Evolutionary conservation across 2,329 filamentous ascomycete species (phyloP).

Genomic region (Penicillium sp.): DNA sequence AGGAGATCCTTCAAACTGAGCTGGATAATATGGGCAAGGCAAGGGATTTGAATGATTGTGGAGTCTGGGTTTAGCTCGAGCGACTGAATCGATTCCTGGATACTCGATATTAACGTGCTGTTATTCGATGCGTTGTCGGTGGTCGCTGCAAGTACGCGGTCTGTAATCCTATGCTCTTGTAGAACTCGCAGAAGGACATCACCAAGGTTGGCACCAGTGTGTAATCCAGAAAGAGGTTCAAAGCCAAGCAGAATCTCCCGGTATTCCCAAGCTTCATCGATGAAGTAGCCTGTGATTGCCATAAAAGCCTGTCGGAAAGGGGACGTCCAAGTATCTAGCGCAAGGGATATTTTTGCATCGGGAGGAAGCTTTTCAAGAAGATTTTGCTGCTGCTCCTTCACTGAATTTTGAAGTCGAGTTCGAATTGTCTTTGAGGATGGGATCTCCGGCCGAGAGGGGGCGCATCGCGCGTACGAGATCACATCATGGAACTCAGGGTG

Average conservation of each 20-base stretch:
- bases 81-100: not conserved
- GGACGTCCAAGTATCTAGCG: not conserved
- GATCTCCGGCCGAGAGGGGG: not conserved
- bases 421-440: not conserved
- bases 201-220: not conserved
- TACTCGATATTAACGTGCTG: not conserved
- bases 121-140: not conserved
- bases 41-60: not conserved
- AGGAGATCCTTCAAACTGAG: not conserved
- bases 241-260: constrained; percentile 1
- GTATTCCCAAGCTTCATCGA: not conserved
- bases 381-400: not conserved
- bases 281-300: not conserved
- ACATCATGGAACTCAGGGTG: not conserved
- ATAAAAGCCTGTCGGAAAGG: constrained; percentile 1
- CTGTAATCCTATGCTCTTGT: not conserved
- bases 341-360: not conserved
- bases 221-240: constrained; percentile 1
- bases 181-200: not conserved
- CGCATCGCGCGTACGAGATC: not conserved
- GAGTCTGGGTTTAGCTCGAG: not conserved
- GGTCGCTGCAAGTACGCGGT: not conserved
- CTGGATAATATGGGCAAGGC: not conserved
- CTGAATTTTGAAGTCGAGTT: not conserved
- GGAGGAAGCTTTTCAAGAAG: not conserved